A percentile compares a stretch with the other conserved stretches of the same genome.
phyloP scores from a whole-genome alignment of 2,329 filamentous ascomycete genomes.

The Colletotrichum viniferum region DNA sequence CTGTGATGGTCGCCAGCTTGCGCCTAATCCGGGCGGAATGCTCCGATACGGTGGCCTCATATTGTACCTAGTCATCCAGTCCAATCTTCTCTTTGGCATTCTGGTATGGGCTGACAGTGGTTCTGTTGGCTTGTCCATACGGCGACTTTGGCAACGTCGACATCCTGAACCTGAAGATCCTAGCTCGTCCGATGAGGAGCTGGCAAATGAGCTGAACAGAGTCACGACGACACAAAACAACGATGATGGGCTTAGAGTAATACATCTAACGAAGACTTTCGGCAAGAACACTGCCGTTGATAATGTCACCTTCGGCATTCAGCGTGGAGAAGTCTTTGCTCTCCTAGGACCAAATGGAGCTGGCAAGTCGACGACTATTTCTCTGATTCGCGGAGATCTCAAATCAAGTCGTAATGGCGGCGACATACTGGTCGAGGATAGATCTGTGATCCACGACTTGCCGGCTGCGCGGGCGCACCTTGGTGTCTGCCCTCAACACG shows the following conservation, averaged over 20 bases:
- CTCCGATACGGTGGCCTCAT: constrained; percentile 83
- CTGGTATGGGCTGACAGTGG: constrained; percentile 85
- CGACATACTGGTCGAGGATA: constrained; percentile 80
- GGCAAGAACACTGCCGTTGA: constrained; percentile 80
- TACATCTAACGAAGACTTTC: constrained; percentile 82
- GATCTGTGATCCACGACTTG: constrained; percentile 74
- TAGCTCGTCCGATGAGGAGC: constrained; percentile 57
- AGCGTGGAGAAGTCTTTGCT: constrained; percentile 83
- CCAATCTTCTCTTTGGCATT: constrained; percentile 70
- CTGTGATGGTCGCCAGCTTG: constrained; percentile 69
- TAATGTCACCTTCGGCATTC: constrained; percentile 83
- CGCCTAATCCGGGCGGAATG: constrained; percentile 72
- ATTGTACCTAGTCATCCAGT: constrained; percentile 79
- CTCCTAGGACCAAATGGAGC: constrained; percentile 90
- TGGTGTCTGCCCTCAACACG: constrained; percentile 90
- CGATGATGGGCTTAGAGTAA: constrained; percentile 74
- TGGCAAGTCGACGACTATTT: constrained; percentile 90
- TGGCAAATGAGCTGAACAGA: constrained; percentile 67
- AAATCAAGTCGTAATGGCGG: constrained; percentile 73
- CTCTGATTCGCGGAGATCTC: constrained; percentile 86
- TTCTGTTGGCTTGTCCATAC: constrained; percentile 60
- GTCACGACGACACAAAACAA: constrained; percentile 55
- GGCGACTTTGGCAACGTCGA: constrained; percentile 29
- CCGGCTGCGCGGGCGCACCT: constrained; percentile 76
- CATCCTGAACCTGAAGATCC: constrained; percentile 17